These are phyloP conservation scores for Solanum megistacrolobum DNA, from an alignment of 257 asterid genomes.

Conservation along the genomic window DNA sequence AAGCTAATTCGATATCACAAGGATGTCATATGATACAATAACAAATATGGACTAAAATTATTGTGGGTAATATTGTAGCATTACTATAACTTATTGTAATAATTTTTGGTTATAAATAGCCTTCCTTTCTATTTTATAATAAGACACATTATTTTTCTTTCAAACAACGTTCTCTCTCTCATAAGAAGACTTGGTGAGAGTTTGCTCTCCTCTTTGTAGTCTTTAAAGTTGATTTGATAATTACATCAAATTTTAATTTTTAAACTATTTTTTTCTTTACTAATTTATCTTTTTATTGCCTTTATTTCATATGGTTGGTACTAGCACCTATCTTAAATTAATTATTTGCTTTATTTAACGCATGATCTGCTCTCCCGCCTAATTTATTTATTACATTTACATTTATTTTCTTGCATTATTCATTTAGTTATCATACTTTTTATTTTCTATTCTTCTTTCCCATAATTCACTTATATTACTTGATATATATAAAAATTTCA, in stretches of 20 bases:
- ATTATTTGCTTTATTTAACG: background rate
- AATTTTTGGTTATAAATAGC: too few relatives aligned
- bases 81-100: too few relatives aligned
- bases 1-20: too few relatives aligned
- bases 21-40: too few relatives aligned
- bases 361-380: background rate
- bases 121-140: background rate
- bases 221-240: too few relatives aligned
- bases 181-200: background rate
- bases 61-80: too few relatives aligned
- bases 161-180: background rate
- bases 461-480: background rate
- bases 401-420: background rate
- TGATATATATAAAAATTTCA: too few relatives aligned
- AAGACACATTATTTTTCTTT: background rate
- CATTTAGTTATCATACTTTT: background rate
- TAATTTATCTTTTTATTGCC: background rate
- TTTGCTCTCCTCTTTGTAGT: background rate
- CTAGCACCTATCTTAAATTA: background rate
- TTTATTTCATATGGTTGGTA: background rate
- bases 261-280: too few relatives aligned
- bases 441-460: too few relatives aligned
- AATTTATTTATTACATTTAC: too few relatives aligned
- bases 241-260: too few relatives aligned
- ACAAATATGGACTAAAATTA: too few relatives aligned